Conservation (phyloP, 306 rosid genomes). For the Pyrus pyrifolia region DNA sequence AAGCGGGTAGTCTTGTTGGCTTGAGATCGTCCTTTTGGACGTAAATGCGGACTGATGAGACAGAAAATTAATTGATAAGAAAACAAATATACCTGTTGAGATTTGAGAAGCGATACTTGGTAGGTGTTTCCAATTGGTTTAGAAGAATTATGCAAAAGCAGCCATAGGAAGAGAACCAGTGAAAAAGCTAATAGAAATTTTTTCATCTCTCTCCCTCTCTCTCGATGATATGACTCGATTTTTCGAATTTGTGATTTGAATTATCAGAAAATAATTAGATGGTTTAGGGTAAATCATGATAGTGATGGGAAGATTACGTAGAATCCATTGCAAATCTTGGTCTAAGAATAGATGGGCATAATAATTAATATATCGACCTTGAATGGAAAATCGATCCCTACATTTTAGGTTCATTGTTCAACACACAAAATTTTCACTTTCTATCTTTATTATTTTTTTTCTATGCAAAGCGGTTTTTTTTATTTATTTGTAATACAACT, state of each 20-base stretch:
- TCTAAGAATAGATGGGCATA: neutral
- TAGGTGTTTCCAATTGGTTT: neutral
- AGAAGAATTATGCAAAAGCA: slow-evolving; percentile 3
- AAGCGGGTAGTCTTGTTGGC: too few relatives aligned
- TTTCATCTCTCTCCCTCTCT: slow-evolving; percentile 14
- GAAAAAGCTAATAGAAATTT: slow-evolving; percentile 16
- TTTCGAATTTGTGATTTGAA: neutral
- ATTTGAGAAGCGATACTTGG: neutral
- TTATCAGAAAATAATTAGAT: too few relatives aligned
- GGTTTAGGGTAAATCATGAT: too few relatives aligned
- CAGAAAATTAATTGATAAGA: neutral
- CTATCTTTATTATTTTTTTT: neutral
- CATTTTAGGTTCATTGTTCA: neutral
- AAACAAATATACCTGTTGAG: slow-evolving; percentile 6
- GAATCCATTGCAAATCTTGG: neutral
- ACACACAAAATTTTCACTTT: neutral
- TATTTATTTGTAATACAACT: too few relatives aligned
- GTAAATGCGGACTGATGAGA: neutral
- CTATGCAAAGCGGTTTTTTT: neutral
- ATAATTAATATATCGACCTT: neutral
- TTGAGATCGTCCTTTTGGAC: too few relatives aligned
- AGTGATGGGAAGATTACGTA: too few relatives aligned
- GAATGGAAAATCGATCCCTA: neutral
- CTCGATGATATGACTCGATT: neutral
- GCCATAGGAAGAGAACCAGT: slow-evolving; percentile 6